phyloP scores from a whole-genome alignment of 1,284 basidiomycete species.

The Sanghuangporus weigelae region DNA sequence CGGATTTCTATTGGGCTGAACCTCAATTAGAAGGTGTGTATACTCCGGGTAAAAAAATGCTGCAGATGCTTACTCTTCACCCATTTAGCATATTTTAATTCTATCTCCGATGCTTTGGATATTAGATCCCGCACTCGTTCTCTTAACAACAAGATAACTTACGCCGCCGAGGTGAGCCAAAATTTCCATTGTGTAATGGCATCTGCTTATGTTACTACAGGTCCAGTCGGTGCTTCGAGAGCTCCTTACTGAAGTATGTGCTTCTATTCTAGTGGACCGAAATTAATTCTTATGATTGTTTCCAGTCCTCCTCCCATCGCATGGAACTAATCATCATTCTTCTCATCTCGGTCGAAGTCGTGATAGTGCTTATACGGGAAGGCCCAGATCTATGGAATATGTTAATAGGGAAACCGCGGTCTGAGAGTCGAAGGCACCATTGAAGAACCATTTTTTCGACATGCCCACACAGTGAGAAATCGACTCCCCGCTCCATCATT shows the following conservation, averaged over 20 bases:
- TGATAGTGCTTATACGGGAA: conserved; percentile 68
- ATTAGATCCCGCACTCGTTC: conserved; percentile 73
- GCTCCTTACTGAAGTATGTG: conserved; percentile 66
- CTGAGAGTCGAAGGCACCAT: not conserved
- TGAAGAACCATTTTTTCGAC: not conserved
- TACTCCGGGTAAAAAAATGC: not conserved
- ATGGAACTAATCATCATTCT: conserved; percentile 92
- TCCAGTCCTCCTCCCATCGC: conserved; percentile 73
- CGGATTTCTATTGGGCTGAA: conserved; percentile 89
- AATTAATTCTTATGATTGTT: not conserved
- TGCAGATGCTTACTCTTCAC: not conserved
- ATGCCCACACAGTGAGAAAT: not conserved
- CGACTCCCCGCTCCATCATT: not conserved
- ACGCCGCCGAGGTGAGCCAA: conserved; percentile 73
- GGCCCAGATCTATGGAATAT: conserved; percentile 62
- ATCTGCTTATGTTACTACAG: conserved; percentile 28
- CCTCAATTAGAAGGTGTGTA: conserved; percentile 75
- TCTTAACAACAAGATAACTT: conserved; percentile 89
- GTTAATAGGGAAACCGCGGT: conserved; percentile 21
- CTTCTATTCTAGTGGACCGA: not conserved
- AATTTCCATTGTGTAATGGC: conserved; percentile 18
- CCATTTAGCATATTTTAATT: conserved; percentile 73
- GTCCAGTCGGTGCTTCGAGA: conserved; percentile 71
- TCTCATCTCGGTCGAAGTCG: conserved; percentile 86
- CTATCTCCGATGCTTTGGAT: conserved; percentile 76